phyloP scores from a whole-genome alignment of 2,329 filamentous ascomycete species.

The Byssochlamys sp. region DNA sequence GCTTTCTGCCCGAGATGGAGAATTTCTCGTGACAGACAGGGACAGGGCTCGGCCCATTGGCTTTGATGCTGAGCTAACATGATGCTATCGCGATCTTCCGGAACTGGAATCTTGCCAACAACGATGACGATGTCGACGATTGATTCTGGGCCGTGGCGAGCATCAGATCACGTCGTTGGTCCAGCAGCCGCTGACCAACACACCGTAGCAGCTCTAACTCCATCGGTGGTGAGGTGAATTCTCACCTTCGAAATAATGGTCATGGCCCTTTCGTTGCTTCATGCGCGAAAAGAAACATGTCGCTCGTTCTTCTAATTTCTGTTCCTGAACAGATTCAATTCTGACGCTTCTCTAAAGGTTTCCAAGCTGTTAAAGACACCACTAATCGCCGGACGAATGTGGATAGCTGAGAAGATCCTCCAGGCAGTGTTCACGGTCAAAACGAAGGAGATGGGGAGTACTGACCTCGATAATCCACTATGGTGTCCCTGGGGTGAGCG shows the following conservation, averaged over 20 bases:
- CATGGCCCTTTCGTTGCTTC: background rate
- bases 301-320: background rate
- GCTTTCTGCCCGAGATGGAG: background rate
- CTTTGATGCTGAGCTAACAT: background rate
- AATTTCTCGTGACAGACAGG: background rate
- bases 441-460: background rate
- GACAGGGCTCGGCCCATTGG: background rate
- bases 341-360: background rate
- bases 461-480: background rate
- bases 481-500: conserved; percentile 3
- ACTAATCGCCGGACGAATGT: background rate
- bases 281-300: background rate
- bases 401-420: background rate
- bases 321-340: background rate
- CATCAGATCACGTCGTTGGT: background rate
- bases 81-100: background rate
- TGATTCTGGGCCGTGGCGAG: background rate
- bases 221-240: background rate
- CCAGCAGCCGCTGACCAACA: background rate
- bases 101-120: background rate
- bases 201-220: background rate
- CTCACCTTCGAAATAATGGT: background rate
- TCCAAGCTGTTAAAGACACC: background rate
- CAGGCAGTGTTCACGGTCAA: background rate
- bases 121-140: background rate